These are phyloP conservation scores for Psilocybe sp. DNA, from an alignment of 768 basidiomycete genomes.

Conservation along the genomic window DNA sequence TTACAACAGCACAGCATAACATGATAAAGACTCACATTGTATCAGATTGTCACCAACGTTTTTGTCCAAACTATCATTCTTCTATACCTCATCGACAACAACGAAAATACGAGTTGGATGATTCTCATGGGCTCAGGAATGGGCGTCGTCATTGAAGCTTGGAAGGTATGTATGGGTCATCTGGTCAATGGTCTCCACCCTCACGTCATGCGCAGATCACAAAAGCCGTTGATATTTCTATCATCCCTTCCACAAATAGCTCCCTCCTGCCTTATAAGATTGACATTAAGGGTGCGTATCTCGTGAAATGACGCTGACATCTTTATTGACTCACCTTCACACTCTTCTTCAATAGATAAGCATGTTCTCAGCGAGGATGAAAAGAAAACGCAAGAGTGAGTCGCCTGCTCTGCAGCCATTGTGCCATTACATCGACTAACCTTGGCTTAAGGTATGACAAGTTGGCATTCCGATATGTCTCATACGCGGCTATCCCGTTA, in stretches of 20 bases:
- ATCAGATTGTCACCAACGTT: conserved; percentile 82
- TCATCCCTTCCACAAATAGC: conserved; percentile 61
- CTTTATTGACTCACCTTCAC: conserved; percentile 7
- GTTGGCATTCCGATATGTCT: conserved; percentile 92
- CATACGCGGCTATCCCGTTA: conserved; percentile 82
- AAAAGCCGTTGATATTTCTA: conserved; percentile 84
- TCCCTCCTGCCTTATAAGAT: conserved; percentile 76
- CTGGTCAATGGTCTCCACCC: conserved; percentile 9
- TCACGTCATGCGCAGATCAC: conserved; percentile 53
- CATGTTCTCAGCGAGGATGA: conserved; percentile 96
- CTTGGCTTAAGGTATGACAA: conserved; percentile 68
- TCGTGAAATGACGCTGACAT: conserved; percentile 9
- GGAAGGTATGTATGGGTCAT: conserved; percentile 62
- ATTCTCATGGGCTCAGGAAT: conserved; percentile 86
- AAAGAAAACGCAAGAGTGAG: conserved; percentile 95
- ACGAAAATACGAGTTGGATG: conserved; percentile 96
- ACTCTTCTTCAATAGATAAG: conserved; percentile 59
- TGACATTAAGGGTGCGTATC: conserved; percentile 68
- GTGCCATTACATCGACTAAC: conserved; percentile 8
- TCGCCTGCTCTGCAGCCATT: conserved; percentile 9
- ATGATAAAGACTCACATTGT: conserved; percentile 1
- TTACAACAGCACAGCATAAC: neutral
- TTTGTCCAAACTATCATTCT: conserved; percentile 89
- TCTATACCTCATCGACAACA: conserved; percentile 93
- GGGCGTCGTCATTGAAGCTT: conserved; percentile 84